Evolutionary conservation across 331 rosid genomes (phyloP).

Genomic region (Cydonia oblonga): DNA sequence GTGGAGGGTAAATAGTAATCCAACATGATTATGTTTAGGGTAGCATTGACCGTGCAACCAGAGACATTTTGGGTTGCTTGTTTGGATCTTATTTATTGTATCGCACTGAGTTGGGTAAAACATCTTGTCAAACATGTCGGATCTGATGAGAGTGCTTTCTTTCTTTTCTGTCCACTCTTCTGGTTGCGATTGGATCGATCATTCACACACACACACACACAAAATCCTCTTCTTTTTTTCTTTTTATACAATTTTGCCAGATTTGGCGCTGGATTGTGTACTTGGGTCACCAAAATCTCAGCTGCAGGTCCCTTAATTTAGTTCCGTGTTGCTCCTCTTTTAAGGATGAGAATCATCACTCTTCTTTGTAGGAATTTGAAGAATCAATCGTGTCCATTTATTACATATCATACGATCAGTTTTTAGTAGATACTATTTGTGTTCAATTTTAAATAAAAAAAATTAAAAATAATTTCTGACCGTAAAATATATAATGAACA

Average conservation of each 20-base stretch:
- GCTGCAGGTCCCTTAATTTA: not conserved
- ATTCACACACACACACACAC: not conserved
- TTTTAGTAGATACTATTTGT: too few relatives aligned
- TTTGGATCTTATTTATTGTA: not conserved
- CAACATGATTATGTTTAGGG: slow-evolving; percentile 1
- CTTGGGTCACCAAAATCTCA: slow-evolving; percentile 9
- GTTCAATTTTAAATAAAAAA: too few relatives aligned
- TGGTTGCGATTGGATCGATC: slow-evolving; percentile 3
- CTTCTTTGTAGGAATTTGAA: too few relatives aligned
- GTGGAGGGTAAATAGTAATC: not conserved
- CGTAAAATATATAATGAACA: accelerated
- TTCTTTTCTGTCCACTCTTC: slow-evolving; percentile 11
- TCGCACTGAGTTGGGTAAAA: not conserved
- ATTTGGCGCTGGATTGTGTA: not conserved
- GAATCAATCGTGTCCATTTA: accelerated
- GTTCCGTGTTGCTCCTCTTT: not conserved
- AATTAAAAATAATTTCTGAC: too few relatives aligned
- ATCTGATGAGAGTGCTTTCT: slow-evolving; percentile 9
- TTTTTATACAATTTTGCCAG: slow-evolving; percentile 18
- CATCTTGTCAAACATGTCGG: slow-evolving; percentile 29
- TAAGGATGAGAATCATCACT: not conserved
- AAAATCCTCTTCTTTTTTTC: not conserved
- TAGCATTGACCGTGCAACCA: not conserved
- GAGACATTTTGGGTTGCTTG: not conserved
- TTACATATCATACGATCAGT: accelerated